Conservation (phyloP, 306 rosid genomes). For the Fagus sylvatica region DNA sequence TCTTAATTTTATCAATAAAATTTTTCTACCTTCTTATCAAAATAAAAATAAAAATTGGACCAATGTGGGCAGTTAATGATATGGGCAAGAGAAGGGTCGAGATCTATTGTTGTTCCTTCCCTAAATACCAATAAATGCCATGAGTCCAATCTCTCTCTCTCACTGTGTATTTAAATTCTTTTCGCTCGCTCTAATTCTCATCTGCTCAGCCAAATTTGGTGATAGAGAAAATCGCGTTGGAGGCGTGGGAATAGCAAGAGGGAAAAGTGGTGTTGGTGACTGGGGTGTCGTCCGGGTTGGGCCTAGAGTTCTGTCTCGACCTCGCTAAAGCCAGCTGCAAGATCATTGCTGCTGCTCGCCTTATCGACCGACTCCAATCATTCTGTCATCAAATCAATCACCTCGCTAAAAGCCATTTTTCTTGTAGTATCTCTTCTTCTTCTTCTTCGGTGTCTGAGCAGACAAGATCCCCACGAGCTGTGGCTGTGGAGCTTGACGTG, state of each 20-base stretch:
- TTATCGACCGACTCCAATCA: slow-evolving; percentile 54
- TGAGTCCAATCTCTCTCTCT: no score
- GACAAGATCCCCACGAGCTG: not conserved
- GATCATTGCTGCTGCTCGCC: slow-evolving; percentile 68
- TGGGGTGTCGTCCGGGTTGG: slow-evolving; percentile 85
- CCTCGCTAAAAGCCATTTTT: no score
- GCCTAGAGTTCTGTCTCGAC: slow-evolving; percentile 64
- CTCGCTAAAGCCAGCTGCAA: slow-evolving; percentile 65
- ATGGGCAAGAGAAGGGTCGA: no score
- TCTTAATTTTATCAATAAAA: no score
- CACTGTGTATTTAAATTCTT: no score
- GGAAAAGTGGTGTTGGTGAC: slow-evolving; percentile 83
- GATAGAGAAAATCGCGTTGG: slow-evolving; percentile 12
- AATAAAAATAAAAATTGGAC: no score
- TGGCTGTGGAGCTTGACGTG: slow-evolving; percentile 67
- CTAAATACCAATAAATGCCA: no score
- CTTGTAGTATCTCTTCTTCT: not conserved
- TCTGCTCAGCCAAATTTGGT: no score
- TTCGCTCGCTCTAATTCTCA: no score
- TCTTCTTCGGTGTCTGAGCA: not conserved
- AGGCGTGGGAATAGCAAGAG: slow-evolving; percentile 52
- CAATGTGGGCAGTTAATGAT: no score
- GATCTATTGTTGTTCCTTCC: no score
- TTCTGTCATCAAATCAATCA: slow-evolving; percentile 57
- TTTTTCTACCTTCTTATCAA: no score